Conservation (phyloP, 805 yeast species). For the Ogataea allantospora region DNA sequence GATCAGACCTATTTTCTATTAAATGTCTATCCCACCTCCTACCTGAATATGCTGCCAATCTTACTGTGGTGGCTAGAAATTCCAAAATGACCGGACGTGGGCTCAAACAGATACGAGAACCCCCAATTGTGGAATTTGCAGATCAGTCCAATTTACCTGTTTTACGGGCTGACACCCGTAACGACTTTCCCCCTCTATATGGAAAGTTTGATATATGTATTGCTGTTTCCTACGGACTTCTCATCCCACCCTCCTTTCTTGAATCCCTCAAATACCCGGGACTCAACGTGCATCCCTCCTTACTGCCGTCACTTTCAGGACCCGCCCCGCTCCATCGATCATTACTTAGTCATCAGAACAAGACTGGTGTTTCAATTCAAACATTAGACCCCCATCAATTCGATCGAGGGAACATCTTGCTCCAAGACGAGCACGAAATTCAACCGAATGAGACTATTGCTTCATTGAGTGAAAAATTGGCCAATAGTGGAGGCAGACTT, state of each 20-base stretch:
- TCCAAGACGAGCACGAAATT: slow-evolving; percentile 50
- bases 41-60: slow-evolving; percentile 11
- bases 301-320: slow-evolving; percentile 80
- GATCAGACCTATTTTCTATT: slow-evolving; percentile 72
- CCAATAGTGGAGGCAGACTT: slow-evolving; percentile 59
- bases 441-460: slow-evolving; percentile 41
- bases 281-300: slow-evolving; percentile 88
- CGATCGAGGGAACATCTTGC: slow-evolving; percentile 71
- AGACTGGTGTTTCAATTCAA: slow-evolving; percentile 86
- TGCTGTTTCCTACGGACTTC: slow-evolving; percentile 89
- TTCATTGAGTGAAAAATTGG: slow-evolving; percentile 51
- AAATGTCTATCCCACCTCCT: slow-evolving; percentile 44
- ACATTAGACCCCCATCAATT: slow-evolving; percentile 85
- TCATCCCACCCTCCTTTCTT: slow-evolving; percentile 69
- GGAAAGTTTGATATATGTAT: slow-evolving; percentile 59
- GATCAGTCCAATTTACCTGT: slow-evolving; percentile 34
- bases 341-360: slow-evolving; percentile 55
- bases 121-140: slow-evolving; percentile 52
- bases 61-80: slow-evolving; percentile 63
- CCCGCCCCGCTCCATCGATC: slow-evolving; percentile 88
- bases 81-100: slow-evolving; percentile 67
- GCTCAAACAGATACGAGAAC: slow-evolving; percentile 42
- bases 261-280: slow-evolving; percentile 56
- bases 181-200: slow-evolving; percentile 35
- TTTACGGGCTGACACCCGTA: slow-evolving; percentile 49